A percentile compares a stretch with the other conserved stretches of the same genome.
Conservation (phyloP, 345 rosid species). For the Raphanus sativus region DNA sequence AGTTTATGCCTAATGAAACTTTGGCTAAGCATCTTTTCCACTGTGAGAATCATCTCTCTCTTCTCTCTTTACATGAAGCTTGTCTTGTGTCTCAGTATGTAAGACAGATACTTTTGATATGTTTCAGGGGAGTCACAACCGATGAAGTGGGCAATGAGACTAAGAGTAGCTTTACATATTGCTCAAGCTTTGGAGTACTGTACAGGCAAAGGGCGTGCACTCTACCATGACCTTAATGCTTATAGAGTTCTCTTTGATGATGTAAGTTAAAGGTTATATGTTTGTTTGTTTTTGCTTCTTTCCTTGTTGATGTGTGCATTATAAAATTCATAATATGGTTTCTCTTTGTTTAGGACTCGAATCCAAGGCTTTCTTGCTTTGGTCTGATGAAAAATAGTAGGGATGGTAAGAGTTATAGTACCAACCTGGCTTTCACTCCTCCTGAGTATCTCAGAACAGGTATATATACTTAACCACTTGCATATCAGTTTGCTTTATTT, state of each 20-base stretch:
- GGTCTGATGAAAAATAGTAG: not conserved
- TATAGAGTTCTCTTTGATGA: slow-evolving; percentile 1
- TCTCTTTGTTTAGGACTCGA: not conserved
- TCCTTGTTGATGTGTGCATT: not conserved
- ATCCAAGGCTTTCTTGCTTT: not conserved
- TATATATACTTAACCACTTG: slow-evolving; percentile 7
- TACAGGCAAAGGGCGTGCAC: not conserved
- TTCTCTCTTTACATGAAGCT: not conserved
- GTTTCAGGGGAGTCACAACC: not conserved
- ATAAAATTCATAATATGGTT: not conserved
- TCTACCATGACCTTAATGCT: not conserved
- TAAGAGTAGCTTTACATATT: not conserved
- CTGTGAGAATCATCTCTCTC: not conserved
- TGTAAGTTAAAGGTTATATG: not conserved
- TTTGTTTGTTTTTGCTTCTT: not conserved
- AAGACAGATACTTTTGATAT: not conserved
- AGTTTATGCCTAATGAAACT: not conserved
- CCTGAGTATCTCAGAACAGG: slow-evolving; percentile 97
- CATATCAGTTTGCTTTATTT: not conserved
- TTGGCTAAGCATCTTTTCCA: not conserved
- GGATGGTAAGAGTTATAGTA: slow-evolving; percentile 2
- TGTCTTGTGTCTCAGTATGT: not conserved
- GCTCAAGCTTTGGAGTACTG: not conserved
- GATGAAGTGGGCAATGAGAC: not conserved
- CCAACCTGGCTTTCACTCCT: slow-evolving; percentile 77